Percentiles rank a stretch among this genome's conserved stretches.
These are phyloP conservation scores for Cucurbita argyrosperma DNA, from an alignment of 306 rosid species.

Conservation along the genomic window DNA sequence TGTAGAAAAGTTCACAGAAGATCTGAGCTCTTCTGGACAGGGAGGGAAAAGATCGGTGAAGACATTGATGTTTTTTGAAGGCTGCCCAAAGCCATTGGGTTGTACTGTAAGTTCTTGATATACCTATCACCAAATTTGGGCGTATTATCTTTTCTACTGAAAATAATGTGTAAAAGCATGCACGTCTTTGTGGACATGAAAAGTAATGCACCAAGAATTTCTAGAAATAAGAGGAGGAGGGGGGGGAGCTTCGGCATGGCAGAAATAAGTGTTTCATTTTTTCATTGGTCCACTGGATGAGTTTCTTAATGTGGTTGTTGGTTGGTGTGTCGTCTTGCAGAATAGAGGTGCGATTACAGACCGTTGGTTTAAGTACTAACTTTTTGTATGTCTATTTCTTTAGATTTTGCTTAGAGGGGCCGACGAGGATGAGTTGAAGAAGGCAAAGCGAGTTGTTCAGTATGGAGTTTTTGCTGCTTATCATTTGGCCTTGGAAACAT, in stretches of 20 bases:
- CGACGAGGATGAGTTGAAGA: constrained; percentile 74
- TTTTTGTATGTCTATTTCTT: constrained; percentile 11
- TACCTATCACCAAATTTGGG: neutral
- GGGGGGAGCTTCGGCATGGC: neutral
- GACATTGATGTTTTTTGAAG: constrained; percentile 94
- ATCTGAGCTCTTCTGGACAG: constrained; percentile 44
- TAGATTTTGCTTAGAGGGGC: constrained; percentile 94
- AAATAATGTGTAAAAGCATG: neutral
- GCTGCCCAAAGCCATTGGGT: constrained; percentile 96
- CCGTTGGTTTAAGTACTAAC: neutral
- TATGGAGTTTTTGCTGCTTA: constrained; percentile 95
- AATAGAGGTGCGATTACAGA: neutral
- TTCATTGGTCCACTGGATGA: neutral
- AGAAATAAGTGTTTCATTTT: neutral
- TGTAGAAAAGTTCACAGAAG: constrained; percentile 65
- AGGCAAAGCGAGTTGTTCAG: constrained; percentile 87
- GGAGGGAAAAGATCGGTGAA: constrained; percentile 56
- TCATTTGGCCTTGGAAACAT: constrained; percentile 96
- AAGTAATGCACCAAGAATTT: neutral
- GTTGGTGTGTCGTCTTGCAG: neutral
- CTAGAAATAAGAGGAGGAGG: neutral
- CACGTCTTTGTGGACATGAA: neutral
- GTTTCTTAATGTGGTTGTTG: neutral
- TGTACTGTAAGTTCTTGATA: constrained; percentile 56
- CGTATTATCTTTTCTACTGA: neutral